Conservation (phyloP, 441 rosid genomes). For the Brassica balearica region DNA sequence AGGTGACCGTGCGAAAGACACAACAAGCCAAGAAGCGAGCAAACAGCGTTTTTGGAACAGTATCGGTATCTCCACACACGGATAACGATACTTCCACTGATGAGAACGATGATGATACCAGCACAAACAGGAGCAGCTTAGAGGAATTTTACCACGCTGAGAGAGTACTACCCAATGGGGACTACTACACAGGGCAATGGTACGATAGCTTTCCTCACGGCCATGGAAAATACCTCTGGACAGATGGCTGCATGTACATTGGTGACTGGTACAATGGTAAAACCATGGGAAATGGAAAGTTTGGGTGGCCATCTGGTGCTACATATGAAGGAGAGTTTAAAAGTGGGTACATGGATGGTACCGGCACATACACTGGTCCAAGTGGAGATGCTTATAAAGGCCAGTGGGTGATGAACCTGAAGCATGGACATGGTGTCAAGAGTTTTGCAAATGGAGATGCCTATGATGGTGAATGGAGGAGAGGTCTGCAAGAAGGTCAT, state of each 20-base stretch:
- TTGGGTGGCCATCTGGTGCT: constrained; percentile 73
- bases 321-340: constrained; percentile 68
- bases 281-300: constrained; percentile 64
- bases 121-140: constrained; percentile 9
- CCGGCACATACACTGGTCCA: constrained; percentile 53
- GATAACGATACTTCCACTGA: constrained; percentile 43
- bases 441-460: constrained; percentile 56
- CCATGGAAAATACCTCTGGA: constrained; percentile 67
- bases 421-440: constrained; percentile 64
- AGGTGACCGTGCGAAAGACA: constrained; percentile 52
- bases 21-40: constrained; percentile 59
- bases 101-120: constrained; percentile 29
- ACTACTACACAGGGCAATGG: constrained; percentile 70
- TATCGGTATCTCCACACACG: constrained; percentile 49
- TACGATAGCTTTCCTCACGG: constrained; percentile 59
- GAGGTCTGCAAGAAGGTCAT: constrained; percentile 59
- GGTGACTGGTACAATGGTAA: constrained; percentile 68
- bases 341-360: constrained; percentile 68
- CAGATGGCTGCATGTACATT: constrained; percentile 65
- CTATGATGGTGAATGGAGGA: constrained; percentile 68
- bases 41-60: constrained; percentile 56
- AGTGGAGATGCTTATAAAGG: constrained; percentile 58
- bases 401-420: constrained; percentile 66
- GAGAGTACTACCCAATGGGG: constrained; percentile 58
- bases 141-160: constrained; percentile 51